Conservation (phyloP, 2,329 filamentous ascomycete species). For the Beauveria sp. region DNA sequence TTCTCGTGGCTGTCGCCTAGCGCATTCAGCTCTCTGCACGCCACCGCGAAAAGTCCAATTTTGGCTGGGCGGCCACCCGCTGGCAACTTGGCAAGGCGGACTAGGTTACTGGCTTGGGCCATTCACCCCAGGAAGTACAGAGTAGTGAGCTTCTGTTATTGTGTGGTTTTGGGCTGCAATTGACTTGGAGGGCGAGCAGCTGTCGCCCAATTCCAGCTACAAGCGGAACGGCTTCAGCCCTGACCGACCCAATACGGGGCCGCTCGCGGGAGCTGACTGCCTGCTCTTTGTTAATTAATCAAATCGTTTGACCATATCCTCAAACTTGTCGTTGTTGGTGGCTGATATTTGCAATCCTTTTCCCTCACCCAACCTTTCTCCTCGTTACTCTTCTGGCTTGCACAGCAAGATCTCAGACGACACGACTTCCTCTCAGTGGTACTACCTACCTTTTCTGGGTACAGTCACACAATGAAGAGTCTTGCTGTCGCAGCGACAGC, state of each 20-base stretch:
- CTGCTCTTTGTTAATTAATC: not conserved
- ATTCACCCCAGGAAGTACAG: no score
- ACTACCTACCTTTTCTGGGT: not conserved
- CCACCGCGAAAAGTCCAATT: slow-evolving; percentile 8
- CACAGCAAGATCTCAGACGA: not conserved
- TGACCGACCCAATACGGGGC: slow-evolving; percentile 2
- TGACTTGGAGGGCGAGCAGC: not conserved
- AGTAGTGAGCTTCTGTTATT: no score
- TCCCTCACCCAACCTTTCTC: not conserved
- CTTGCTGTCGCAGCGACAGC: not conserved
- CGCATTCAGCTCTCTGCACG: slow-evolving; percentile 12
- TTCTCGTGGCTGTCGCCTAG: slow-evolving; percentile 4
- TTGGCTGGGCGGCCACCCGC: slow-evolving; percentile 1
- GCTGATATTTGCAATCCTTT: not conserved
- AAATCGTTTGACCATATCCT: not conserved
- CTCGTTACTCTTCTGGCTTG: not conserved
- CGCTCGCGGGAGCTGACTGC: not conserved
- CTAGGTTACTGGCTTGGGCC: not conserved
- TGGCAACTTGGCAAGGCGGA: slow-evolving; percentile 6
- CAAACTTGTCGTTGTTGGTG: not conserved
- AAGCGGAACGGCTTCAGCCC: slow-evolving; percentile 2
- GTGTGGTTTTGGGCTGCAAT: not conserved
- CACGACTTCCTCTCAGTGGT: not conserved
- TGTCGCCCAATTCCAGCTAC: not conserved
- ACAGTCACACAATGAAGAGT: not conserved